Base-by-base conservation (phyloP, 768 basidiomycete species). In the Pisolithus marmoratus region DNA sequence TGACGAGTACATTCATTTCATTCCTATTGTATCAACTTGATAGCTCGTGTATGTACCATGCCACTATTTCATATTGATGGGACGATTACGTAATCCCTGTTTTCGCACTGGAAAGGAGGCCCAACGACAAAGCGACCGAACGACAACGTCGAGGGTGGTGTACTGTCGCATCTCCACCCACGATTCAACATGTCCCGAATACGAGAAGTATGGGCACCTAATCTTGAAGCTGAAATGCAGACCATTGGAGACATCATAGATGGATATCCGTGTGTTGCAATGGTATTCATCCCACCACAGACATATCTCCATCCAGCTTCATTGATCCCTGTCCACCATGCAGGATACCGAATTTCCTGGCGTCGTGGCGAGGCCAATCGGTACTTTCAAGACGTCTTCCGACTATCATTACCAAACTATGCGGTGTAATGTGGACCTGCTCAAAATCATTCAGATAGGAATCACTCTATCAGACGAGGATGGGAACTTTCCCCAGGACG, bases 321-420 rank as follows among this genome's bases (percentile, higher is more conserved):
- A 38, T 41, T 38, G 38, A 49, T 49, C 48, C 38, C 42, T 19
- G 40, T 45, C 49, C 54, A 20, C 31, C 17, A 49, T 31, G 43
- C 68, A 97, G 95, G 95, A 99, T 69, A 97, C 96, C 49, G 96
- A 99, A 67, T 98, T 98, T 69, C 96, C 96, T 31, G 96, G 96
- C 8, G 94, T 97, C 40, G 96, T 99, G 50, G 96, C 95, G 3
- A 82, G 96, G 19, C 96, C 96, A 2, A 95, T 99, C 62, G 96
- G 96, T 5, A 77, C 84, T 31, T 98, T 97, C 78, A 93, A 92
- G 69, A 94, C 94, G 0, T 92, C 93, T 11, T 93, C 93, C 20
- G 96, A 99, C 71, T 98, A 97, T 65, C 95, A 98, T 71, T 99
- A 97, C 70, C 96, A 99, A 70, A 99, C 96, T 2, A 95, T 99